These are phyloP conservation scores for Suhomyces pyralidae DNA, from an alignment of 805 yeast species.

Conservation along the genomic window DNA sequence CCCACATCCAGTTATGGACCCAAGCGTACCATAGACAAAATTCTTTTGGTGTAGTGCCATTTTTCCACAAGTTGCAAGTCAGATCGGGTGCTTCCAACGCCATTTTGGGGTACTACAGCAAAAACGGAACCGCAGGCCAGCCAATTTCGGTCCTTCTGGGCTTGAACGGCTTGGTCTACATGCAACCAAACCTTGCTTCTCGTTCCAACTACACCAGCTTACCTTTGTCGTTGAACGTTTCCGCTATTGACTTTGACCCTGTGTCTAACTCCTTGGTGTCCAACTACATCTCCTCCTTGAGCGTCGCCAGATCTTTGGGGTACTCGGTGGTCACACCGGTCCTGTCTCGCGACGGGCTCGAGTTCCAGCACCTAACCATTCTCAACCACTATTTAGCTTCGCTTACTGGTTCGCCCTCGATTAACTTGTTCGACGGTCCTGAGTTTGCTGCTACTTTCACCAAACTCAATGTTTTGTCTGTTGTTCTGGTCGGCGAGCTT, in stretches of 20 bases:
- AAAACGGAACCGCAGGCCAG: conserved; percentile 31
- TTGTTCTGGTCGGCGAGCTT: conserved; percentile 39
- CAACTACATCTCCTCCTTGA: conserved; percentile 61
- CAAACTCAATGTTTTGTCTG: conserved; percentile 43
- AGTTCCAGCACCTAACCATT: conserved; percentile 65
- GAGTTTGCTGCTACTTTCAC: conserved; percentile 53
- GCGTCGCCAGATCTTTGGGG: conserved; percentile 59
- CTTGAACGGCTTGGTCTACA: conserved; percentile 62
- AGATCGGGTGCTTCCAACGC: conserved; percentile 83
- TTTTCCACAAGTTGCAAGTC: conserved; percentile 59
- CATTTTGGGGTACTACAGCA: conserved; percentile 64
- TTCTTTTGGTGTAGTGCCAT: conserved; percentile 57
- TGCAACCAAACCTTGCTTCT: conserved; percentile 57
- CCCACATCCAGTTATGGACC: conserved; percentile 61
- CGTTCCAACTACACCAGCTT: conserved; percentile 22
- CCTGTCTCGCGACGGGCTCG: conserved; percentile 42
- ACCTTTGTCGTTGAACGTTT: conserved; percentile 69
- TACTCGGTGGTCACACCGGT: conserved; percentile 71
- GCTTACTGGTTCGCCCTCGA: conserved; percentile 49
- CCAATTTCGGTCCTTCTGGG: conserved; percentile 55
- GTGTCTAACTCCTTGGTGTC: conserved; percentile 51
- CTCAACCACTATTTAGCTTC: conserved; percentile 61
- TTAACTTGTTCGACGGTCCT: conserved; percentile 81
- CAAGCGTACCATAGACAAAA: conserved; percentile 47
- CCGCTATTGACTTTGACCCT: conserved; percentile 71